Evolutionary conservation across 1,284 basidiomycete genomes (phyloP), one percentile per base, ranked within the genome.

Genomic region (Leccinum insigne): DNA sequence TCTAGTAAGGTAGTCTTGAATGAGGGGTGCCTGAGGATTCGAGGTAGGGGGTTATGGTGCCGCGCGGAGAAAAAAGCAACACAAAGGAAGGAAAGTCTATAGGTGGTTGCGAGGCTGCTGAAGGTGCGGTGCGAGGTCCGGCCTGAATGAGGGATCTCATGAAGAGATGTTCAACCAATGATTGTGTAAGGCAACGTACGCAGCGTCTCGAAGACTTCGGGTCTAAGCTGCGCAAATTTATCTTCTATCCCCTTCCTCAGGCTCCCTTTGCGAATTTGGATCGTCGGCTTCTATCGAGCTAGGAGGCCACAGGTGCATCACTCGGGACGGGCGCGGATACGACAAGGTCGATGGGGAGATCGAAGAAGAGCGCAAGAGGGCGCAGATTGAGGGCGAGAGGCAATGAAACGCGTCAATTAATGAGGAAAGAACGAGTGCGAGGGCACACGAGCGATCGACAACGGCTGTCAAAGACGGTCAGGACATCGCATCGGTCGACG

Each of bases 81-180:
- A 91, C 93, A 9, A 98, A 35, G 32, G 10, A 35, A 35, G 32
- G 81, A 80, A 93, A 98, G 77, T 98, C 95, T 83, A 75, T 96
- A 95, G 69, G 90, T 83, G 72, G 97, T 94, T 2, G 95, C 95
- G 1, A 98, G 85, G 8, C 61, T 88, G 80, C 52, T 86, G 82
- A 7, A 85, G 38, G 38, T 40, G 38, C 38, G 83, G 69, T 90
- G 84, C 6, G 90, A 90, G 64, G 88, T 87, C 8, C 69, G 58
- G 8, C 61, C 82, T 83, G n/a, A 89, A 62, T 11, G 47, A n/a
- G 14, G 18, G 14, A 16, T 35, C 21, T 9, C 26, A 3, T 63
- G 18, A 61, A 63, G 52, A 44, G 57, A 61, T n/a, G 3, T 1
- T 18, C 0, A 6, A 38, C 8, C 3, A 32, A 58, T 13, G 49